A percentile compares a stretch with the other conserved stretches of the same genome.
These are phyloP conservation scores for Sodiomyces alkalinus DNA, from an alignment of 2,329 filamentous ascomycete genomes.

Conservation along the genomic window DNA sequence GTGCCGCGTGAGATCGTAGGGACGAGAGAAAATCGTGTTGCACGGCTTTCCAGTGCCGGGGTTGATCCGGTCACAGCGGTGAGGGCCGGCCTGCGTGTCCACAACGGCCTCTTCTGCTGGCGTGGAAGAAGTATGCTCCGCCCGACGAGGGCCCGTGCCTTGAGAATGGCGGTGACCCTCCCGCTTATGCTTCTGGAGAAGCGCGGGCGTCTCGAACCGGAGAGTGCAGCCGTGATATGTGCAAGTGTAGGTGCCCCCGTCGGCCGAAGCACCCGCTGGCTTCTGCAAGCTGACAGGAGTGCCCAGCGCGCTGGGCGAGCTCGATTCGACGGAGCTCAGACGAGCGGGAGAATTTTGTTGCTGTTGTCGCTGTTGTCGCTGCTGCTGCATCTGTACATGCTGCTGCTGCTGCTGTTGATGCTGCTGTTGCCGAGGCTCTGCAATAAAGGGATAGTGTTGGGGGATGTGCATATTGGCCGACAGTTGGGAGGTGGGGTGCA, in stretches of 20 bases:
- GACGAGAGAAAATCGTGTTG: conserved; percentile 84
- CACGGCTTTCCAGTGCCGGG: conserved; percentile 90
- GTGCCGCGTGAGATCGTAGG: conserved; percentile 91
- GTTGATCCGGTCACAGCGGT: conserved; percentile 86
- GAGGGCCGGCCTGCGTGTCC: conserved; percentile 63
- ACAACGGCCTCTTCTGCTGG: too few species aligned
- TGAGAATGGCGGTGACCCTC: conserved; percentile 76
- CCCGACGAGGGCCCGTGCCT: conserved; percentile 22
- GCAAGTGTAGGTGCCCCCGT: conserved; percentile 86
- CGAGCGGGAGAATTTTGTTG: conserved; percentile 20
- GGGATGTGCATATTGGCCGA: conserved; percentile 13
- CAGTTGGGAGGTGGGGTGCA: too few species aligned
- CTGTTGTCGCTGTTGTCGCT: too few species aligned
- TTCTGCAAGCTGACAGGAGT: conserved; percentile 24
- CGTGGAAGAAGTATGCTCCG: too few species aligned
- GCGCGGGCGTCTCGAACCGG: conserved; percentile 74
- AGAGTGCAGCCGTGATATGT: conserved; percentile 83
- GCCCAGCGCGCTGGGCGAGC: conserved; percentile 14
- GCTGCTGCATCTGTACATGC: conserved; percentile 30
- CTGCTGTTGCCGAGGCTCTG: conserved; percentile 17
- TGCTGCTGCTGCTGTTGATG: too few species aligned
- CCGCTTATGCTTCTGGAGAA: conserved; percentile 89
- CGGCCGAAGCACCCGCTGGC: conserved; percentile 51
- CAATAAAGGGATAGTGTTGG: conserved; percentile 28
- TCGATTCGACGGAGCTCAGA: conserved; percentile 28